Evolutionary conservation across 2,329 filamentous ascomycete genomes (phyloP).

Genomic region (Cordyceps javanica): DNA sequence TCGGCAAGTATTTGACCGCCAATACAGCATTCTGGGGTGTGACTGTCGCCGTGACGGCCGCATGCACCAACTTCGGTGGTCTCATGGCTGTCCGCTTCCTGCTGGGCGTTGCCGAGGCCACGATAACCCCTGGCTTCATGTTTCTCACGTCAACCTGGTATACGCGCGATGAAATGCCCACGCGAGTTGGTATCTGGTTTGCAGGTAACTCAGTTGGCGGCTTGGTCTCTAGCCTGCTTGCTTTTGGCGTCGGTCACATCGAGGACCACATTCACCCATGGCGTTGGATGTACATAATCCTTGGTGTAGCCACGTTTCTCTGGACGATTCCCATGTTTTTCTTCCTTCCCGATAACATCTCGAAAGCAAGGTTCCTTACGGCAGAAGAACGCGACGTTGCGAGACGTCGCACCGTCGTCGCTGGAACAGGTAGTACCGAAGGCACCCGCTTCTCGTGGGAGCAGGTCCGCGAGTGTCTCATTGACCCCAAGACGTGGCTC

Average conservation of each 20-base stretch:
- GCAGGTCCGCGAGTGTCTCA: conserved; percentile 47
- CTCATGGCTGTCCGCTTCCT: conserved; percentile 47
- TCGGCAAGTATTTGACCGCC: conserved; percentile 39
- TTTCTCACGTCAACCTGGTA: conserved; percentile 52
- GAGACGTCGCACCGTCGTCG: conserved; percentile 38
- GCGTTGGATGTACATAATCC: conserved; percentile 53
- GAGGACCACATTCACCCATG: conserved; percentile 40
- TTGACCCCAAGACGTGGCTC: conserved; percentile 56
- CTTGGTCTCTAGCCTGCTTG: conserved; percentile 41
- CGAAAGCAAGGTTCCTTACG: conserved; percentile 51
- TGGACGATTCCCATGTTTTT: conserved; percentile 43
- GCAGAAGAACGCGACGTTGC: conserved; percentile 45
- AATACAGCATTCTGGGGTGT: conserved; percentile 47
- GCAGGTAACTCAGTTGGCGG: conserved; percentile 44
- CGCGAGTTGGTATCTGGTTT: conserved; percentile 51
- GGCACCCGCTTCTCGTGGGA: conserved; percentile 42
- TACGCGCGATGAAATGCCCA: conserved; percentile 49
- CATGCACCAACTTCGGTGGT: conserved; percentile 41
- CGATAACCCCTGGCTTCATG: conserved; percentile 49
- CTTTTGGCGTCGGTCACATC: conserved; percentile 52
- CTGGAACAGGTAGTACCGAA: conserved; percentile 46
- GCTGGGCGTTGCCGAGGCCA: conserved; percentile 49
- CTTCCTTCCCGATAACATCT: conserved; percentile 47
- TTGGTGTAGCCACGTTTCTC: conserved; percentile 44
- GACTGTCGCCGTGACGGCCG: conserved; percentile 38